A percentile compares a stretch with the other conserved stretches of the same genome.
Conservation (phyloP, 345 rosid species). For the Citrus cavaleriei region DNA sequence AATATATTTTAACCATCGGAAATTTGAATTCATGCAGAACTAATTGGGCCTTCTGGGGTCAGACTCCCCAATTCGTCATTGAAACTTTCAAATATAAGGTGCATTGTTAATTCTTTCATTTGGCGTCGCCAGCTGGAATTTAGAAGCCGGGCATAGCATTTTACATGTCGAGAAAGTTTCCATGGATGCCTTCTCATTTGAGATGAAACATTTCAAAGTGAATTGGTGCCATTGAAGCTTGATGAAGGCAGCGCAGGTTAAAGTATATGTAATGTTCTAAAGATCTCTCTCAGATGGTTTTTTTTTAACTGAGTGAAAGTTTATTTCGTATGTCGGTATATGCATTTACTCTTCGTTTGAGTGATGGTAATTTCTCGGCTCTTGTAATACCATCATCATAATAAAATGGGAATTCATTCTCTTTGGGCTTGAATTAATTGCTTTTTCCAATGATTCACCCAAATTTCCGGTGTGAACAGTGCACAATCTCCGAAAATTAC, state of each 20-base stretch:
- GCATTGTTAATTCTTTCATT: conserved; percentile 31
- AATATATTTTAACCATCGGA: neutral
- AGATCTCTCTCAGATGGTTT: neutral
- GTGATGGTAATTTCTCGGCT: neutral
- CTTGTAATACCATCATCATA: neutral
- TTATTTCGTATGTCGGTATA: neutral
- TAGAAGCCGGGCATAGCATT: neutral
- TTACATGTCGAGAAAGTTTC: neutral
- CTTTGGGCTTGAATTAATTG: neutral
- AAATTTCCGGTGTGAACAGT: no score
- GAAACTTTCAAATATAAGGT: conserved; percentile 2
- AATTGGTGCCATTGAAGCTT: neutral
- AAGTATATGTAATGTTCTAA: neutral
- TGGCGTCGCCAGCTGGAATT: conserved; percentile 13
- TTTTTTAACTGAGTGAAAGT: conserved; percentile 5
- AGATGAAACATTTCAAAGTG: neutral
- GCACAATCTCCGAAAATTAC: no score
- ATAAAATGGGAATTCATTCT: conserved; percentile 13
- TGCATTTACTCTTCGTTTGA: neutral
- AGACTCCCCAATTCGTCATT: neutral
- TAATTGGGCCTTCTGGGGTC: neutral
- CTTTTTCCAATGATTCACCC: no score
- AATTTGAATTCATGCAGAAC: conserved; percentile 6
- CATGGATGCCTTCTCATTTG: neutral
- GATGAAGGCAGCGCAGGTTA: conserved; percentile 11